These are phyloP conservation scores for Ochromonas danica DNA, from an alignment of 108 stramenopile species.

Conservation along the genomic window DNA sequence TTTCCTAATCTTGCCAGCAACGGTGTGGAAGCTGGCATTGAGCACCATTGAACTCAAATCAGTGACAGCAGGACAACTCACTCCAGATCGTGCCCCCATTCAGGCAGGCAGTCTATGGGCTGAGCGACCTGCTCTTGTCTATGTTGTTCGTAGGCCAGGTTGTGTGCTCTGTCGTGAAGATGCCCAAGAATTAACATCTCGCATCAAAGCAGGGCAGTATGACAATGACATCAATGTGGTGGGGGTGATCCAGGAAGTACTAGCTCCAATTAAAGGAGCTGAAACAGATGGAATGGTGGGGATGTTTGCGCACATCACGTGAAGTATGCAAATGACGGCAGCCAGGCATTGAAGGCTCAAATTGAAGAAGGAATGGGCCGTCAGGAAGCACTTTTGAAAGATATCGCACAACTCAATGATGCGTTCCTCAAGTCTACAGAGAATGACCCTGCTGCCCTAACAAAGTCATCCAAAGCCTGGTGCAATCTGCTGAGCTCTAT, in stretches of 20 bases:
- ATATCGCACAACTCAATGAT: background rate
- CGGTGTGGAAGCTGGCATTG: too few relatives aligned
- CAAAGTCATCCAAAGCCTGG: background rate
- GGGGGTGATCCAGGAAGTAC: conserved; percentile 67
- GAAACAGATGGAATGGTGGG: conserved; percentile 67
- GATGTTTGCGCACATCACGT: too few relatives aligned
- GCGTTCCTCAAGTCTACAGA: background rate
- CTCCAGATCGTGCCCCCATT: conserved; percentile 21
- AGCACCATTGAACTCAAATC: too few relatives aligned
- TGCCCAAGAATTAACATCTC: conserved; percentile 66
- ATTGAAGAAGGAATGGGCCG: background rate
- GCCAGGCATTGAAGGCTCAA: background rate
- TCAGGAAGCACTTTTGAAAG: background rate
- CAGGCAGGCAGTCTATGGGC: background rate
- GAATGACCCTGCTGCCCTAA: conserved; percentile 21
- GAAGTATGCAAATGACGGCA: too few relatives aligned
- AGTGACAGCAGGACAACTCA: too few relatives aligned
- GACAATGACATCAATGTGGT: conserved; percentile 2
- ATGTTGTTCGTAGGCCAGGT: conserved; percentile 53
- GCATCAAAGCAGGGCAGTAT: conserved; percentile 48
- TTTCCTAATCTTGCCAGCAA: too few relatives aligned
- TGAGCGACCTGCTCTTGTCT: conserved; percentile 21
- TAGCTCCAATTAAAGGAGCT: conserved; percentile 48
- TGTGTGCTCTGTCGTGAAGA: conserved; percentile 82
- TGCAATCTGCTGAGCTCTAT: background rate